A percentile compares a stretch with the other conserved stretches of the same genome.
Evolutionary conservation across 805 yeast species (phyloP).

Genomic region (Metschnikowia dekortorum): DNA sequence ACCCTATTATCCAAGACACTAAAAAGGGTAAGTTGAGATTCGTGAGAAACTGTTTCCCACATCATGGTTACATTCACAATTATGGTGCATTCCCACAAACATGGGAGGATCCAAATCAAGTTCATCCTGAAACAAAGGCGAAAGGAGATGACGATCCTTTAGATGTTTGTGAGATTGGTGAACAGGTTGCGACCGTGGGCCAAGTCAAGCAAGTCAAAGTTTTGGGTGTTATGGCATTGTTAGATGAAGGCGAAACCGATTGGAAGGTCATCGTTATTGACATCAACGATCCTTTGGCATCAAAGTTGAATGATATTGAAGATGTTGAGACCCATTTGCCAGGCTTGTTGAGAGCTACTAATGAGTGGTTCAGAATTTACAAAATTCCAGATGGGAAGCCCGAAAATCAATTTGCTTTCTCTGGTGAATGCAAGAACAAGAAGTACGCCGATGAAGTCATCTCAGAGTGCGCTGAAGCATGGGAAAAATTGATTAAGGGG

Average conservation of each 20-base stretch:
- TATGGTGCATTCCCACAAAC: slow-evolving; percentile 91
- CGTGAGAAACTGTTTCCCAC: slow-evolving; percentile 76
- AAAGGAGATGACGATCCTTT: slow-evolving; percentile 46
- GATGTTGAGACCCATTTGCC: slow-evolving; percentile 71
- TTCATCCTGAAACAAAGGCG: slow-evolving; percentile 42
- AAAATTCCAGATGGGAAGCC: slow-evolving; percentile 82
- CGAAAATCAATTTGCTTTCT: slow-evolving; percentile 67
- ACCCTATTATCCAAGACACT: slow-evolving; percentile 78
- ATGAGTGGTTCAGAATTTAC: slow-evolving; percentile 79
- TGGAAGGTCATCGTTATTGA: slow-evolving; percentile 84
- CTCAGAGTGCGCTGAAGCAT: slow-evolving; percentile 50
- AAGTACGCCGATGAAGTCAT: slow-evolving; percentile 32
- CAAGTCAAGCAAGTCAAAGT: slow-evolving; percentile 52
- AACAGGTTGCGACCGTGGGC: slow-evolving; percentile 45
- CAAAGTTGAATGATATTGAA: slow-evolving; percentile 53
- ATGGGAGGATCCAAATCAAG: slow-evolving; percentile 89
- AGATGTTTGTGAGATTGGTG: slow-evolving; percentile 48
- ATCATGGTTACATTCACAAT: slow-evolving; percentile 80
- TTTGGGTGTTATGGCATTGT: slow-evolving; percentile 71
- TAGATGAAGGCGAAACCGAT: slow-evolving; percentile 94
- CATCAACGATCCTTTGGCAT: slow-evolving; percentile 59
- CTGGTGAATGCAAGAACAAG: slow-evolving; percentile 59
- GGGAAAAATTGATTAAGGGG: slow-evolving; percentile 57
- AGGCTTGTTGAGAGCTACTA: slow-evolving; percentile 62
- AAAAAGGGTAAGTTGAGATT: slow-evolving; percentile 73